Base-by-base conservation (phyloP, 768 basidiomycete genomes). In the Boletales sp. region DNA sequence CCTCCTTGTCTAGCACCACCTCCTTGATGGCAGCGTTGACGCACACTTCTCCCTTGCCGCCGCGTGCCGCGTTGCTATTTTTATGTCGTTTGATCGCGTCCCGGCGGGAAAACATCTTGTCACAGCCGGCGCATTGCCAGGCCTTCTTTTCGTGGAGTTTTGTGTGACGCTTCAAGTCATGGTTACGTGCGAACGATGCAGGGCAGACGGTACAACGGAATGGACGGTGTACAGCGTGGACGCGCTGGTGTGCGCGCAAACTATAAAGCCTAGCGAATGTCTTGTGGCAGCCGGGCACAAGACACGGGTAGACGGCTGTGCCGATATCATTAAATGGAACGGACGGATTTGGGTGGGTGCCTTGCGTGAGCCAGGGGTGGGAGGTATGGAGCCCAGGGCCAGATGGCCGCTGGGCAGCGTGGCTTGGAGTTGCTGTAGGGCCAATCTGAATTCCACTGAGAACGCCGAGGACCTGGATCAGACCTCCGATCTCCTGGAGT, bases 31-130 rank as follows among this genome's bases (percentile, higher is more conserved):
- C 80, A 39, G 83, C 83, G 12, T 69, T 71, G 38, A 79, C 65
- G 56, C 87, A 90, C 21, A 63, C 60, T 55, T 77, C 74, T 40
- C 74, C 75, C 54, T 73, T 79, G 10, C 74, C 73, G 15, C 79
- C 80, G 15, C 80, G 73, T 32, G 68, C 67, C 51, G 75, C 76
- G 30, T 74, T 76, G 40, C 78, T 76, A 58, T 84, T 82, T 66
- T 85, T 86, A 55, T 90, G 88, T 19, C 86, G 77, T 63, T 86
- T 87, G 61, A 90, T 84, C 4, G 87, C 87, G 62, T 90, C 88
- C 39, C 84, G 75, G n/a, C 84, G 70, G 2, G 85, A 86, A 61
- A 90, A 90, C 18, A 84, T 69, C 66, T 87, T 88, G 40, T 75
- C 77, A 60, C 88, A 90, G 3, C 86, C 87, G 34, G 70, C 74